Evolutionary conservation across 805 yeast species (phyloP), one percentile per base, ranked within the genome.

Genomic region (Starmerella apis): DNA sequence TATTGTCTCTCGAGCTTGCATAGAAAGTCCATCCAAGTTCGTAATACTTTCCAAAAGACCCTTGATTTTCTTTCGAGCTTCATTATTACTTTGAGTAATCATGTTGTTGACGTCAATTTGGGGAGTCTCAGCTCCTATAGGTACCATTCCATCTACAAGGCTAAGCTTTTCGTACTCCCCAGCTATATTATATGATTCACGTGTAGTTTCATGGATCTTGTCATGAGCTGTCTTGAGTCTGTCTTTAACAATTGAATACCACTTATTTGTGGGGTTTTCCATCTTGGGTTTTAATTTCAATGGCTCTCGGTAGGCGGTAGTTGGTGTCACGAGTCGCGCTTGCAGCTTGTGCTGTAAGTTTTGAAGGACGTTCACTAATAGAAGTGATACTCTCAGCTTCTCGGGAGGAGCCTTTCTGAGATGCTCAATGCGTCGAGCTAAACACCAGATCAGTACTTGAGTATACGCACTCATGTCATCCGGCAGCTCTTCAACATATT

Each of bases 361-460:
- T 27, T 32, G 18, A 18, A 51, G 39, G 14, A 49, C 46, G 2
- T 35, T 25, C 18, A 14, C 20, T 4, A 43, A 19, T 10, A 14
- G 33, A 18, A 36, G 25, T 7, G 53, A 33, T 30, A 14, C 14
- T 2, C 31, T 25, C 30, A 44, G 43, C 3, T 19, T 23, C 19
- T 27, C 24, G 11, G 49, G 49, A 9, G 51, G 53, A 2, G 43
- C n/a, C 30, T 42, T 25, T 7, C 33, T 28, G 14, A 47, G 20
- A 9, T 23, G 38, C 10, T 35, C 53, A 11, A 52, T 43, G 19
- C 55, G 53, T 11, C 49, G 44, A 11, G 14, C 23, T 14, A 56
- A 42, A 25, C 52, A 50, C 59, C 59, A 56, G 19, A 56, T 52
- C 13, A 56, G 41, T 7, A 55, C 54, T 43, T 56, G 59, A 18